Percentiles rank a stretch among this genome's conserved stretches.
These are phyloP conservation scores for Cucurbitaria berberidis DNA, from an alignment of 2,329 filamentous ascomycete genomes.

Conservation along the genomic window DNA sequence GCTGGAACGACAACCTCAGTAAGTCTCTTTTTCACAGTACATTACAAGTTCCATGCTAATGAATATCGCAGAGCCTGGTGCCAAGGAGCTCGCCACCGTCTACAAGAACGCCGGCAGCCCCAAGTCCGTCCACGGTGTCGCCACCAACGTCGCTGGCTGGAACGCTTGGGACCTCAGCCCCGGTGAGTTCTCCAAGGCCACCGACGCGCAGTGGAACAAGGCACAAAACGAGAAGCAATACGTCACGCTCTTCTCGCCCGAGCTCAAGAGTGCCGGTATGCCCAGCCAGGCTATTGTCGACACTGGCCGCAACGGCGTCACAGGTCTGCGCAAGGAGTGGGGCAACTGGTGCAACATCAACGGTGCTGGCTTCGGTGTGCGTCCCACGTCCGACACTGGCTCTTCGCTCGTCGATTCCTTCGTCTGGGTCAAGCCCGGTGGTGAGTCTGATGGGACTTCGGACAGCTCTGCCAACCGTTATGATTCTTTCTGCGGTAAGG, in stretches of 20 bases:
- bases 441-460: slow-evolving; percentile 59
- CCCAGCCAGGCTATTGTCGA: slow-evolving; percentile 63
- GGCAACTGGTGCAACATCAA: slow-evolving; percentile 73
- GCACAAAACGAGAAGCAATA: slow-evolving; percentile 62
- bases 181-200: slow-evolving; percentile 44
- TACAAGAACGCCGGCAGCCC: slow-evolving; percentile 58
- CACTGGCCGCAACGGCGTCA: slow-evolving; percentile 64
- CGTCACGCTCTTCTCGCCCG: slow-evolving; percentile 58
- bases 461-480: slow-evolving; percentile 56
- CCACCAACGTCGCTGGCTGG: slow-evolving; percentile 66
- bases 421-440: slow-evolving; percentile 74
- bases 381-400: slow-evolving; percentile 66
- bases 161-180: slow-evolving; percentile 59
- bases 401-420: slow-evolving; percentile 66
- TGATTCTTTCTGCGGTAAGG: slow-evolving; percentile 62
- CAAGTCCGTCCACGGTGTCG: slow-evolving; percentile 58
- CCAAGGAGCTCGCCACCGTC: slow-evolving; percentile 56
- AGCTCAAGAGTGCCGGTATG: slow-evolving; percentile 57
- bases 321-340: slow-evolving; percentile 58
- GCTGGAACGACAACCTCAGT: slow-evolving; percentile 66
- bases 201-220: slow-evolving; percentile 49
- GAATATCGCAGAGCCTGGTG: slow-evolving; percentile 51
- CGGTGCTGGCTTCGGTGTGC: slow-evolving; percentile 67
- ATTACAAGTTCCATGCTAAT: slow-evolving; percentile 8
- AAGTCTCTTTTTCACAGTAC: slow-evolving; percentile 10